Percentiles rank a stretch among this genome's conserved stretches.
Conservation (phyloP, 352 stramenopile species). For the Aphanomyces stellatus region DNA sequence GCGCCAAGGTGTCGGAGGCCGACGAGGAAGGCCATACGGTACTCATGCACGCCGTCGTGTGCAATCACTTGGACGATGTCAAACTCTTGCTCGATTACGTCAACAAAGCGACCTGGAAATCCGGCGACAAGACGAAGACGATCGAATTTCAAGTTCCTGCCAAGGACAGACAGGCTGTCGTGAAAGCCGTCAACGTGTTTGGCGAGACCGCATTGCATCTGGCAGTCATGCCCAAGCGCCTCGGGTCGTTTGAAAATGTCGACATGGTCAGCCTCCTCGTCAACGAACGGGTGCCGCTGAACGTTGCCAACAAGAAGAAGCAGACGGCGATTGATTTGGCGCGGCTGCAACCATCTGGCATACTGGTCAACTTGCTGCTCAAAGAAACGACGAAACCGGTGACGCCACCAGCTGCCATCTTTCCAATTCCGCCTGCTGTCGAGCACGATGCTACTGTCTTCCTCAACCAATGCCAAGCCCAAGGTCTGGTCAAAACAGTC, state of each 20-base stretch:
- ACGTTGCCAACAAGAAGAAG: conserved; percentile 30
- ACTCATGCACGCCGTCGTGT: conserved; percentile 47
- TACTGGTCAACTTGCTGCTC: conserved; percentile 42
- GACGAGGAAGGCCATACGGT: conserved; percentile 51
- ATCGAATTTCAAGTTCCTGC: conserved; percentile 37
- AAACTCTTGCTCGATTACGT: not conserved
- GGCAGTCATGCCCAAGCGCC: conserved; percentile 44
- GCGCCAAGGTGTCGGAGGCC: conserved; percentile 35
- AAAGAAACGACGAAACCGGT: conserved; percentile 22
- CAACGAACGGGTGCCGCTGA: conserved; percentile 30
- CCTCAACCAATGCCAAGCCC: conserved; percentile 37
- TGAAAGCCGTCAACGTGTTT: conserved; percentile 32
- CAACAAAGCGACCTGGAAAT: not conserved
- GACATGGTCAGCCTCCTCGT: conserved; percentile 41
- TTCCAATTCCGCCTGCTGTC: conserved; percentile 12
- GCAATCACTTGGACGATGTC: conserved; percentile 37
- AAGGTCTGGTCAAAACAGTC: conserved; percentile 47
- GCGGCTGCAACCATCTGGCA: conserved; percentile 37
- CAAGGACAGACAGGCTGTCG: conserved; percentile 32
- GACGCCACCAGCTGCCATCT: conserved; percentile 28
- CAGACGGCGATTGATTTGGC: conserved; percentile 48
- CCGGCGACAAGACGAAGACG: conserved; percentile 10
- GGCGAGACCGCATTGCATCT: conserved; percentile 49
- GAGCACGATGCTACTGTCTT: conserved; percentile 42
- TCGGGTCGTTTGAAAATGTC: conserved; percentile 61